A percentile compares a stretch with the other conserved stretches of the same genome.
Conservation (phyloP, 2,329 filamentous ascomycete genomes). For the Fusarium buharicum region DNA sequence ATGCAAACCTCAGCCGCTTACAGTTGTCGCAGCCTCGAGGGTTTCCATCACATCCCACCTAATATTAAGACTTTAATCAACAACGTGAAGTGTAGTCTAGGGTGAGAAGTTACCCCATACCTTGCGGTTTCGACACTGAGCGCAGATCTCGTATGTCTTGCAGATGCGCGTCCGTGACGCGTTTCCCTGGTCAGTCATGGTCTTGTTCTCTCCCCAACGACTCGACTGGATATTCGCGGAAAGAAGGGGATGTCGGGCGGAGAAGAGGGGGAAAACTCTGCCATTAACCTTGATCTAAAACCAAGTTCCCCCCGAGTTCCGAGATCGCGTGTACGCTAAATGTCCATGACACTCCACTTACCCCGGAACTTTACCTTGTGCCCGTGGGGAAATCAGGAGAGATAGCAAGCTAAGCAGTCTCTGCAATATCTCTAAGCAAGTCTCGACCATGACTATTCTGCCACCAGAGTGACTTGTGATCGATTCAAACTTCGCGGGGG, state of each 20-base stretch:
- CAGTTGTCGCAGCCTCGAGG: constrained; percentile 14
- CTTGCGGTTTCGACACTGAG: constrained; percentile 30
- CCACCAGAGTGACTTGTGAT: neutral
- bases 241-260: constrained; percentile 22
- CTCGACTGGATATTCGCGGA: neutral
- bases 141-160: constrained; percentile 27
- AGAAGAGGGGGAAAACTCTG: neutral
- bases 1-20: constrained; percentile 13
- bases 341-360: neutral
- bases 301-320: constrained; percentile 22
- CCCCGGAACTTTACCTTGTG: constrained; percentile 4
- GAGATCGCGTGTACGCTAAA: constrained; percentile 4
- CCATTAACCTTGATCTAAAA: neutral
- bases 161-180: constrained; percentile 10
- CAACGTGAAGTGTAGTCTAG: neutral
- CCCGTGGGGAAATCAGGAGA: constrained; percentile 19
- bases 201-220: neutral
- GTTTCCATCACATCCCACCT: constrained; percentile 23
- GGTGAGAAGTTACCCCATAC: neutral
- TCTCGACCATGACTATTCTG: constrained; percentile 1
- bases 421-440: neutral
- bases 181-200: neutral
- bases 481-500: neutral
- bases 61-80: neutral
- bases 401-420: neutral